These are phyloP conservation scores for Cyathus striatus DNA, from an alignment of 768 basidiomycete genomes.

Conservation along the genomic window DNA sequence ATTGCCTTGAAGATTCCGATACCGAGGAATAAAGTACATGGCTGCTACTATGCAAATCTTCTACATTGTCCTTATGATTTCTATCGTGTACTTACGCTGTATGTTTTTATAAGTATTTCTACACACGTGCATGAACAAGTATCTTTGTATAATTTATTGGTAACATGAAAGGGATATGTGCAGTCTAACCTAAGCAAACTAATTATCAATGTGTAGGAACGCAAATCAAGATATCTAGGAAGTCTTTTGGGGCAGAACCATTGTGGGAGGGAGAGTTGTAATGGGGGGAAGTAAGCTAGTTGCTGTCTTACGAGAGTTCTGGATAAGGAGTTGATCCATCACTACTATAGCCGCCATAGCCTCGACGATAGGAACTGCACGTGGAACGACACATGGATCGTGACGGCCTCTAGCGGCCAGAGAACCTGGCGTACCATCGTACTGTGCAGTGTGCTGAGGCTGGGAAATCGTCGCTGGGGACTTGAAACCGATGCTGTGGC, in stretches of 20 bases:
- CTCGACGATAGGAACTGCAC: conserved; percentile 97
- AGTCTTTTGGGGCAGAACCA: conserved; percentile 64
- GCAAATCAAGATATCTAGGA: too few species aligned
- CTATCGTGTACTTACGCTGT: too few species aligned
- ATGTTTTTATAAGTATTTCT: too few species aligned
- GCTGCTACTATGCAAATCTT: background rate
- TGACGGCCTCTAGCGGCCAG: conserved; percentile 92
- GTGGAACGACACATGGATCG: conserved; percentile 96
- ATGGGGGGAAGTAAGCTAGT: conserved; percentile 76
- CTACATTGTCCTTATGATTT: background rate
- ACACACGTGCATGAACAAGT: too few species aligned
- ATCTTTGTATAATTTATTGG: too few species aligned
- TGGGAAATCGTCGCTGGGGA: conserved; percentile 97
- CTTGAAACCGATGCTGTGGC: conserved; percentile 88
- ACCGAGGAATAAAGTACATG: conserved; percentile 21
- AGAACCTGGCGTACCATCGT: conserved; percentile 84
- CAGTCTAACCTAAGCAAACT: too few species aligned
- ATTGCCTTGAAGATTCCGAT: conserved; percentile 54
- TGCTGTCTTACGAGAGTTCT: conserved; percentile 77
- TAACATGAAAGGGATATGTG: too few species aligned
- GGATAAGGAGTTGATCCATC: conserved; percentile 90
- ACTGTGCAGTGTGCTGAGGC: conserved; percentile 84
- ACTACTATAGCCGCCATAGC: conserved; percentile 95
- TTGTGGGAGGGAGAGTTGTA: conserved; percentile 87
- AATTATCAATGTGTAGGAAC: too few species aligned